A percentile compares a stretch with the other conserved stretches of the same genome.
phyloP scores from a whole-genome alignment of 2,329 filamentous ascomycete species.

The Botryotinia calthae region DNA sequence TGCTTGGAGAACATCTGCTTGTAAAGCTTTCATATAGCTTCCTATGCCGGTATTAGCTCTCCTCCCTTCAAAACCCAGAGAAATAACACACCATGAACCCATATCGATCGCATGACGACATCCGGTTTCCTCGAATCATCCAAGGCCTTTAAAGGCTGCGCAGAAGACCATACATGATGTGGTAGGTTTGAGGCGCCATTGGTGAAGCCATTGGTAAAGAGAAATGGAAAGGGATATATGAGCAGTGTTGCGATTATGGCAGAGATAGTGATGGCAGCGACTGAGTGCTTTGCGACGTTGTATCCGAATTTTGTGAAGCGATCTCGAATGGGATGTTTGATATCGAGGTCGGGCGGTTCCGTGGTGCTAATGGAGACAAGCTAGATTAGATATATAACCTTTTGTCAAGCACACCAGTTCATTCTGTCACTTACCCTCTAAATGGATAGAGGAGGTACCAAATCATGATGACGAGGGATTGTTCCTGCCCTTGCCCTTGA shows the following conservation, averaged over 20 bases:
- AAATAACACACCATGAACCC: slow-evolving; percentile 63
- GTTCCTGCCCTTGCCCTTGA: background rate
- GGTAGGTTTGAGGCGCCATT: slow-evolving; percentile 70
- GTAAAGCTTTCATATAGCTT: slow-evolving; percentile 73
- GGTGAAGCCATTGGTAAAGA: slow-evolving; percentile 69
- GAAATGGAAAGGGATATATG: slow-evolving; percentile 72
- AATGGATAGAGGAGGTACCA: slow-evolving; percentile 77
- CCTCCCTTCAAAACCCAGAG: background rate
- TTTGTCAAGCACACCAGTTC: background rate
- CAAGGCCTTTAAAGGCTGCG: slow-evolving; percentile 58
- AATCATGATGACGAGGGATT: slow-evolving; percentile 51
- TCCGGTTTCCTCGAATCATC: slow-evolving; percentile 53
- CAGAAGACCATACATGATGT: slow-evolving; percentile 78
- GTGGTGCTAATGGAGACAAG: slow-evolving; percentile 56
- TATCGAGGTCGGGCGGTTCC: slow-evolving; percentile 64
- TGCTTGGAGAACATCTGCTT: slow-evolving; percentile 60
- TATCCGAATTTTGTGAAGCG: slow-evolving; percentile 68
- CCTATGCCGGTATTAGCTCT: slow-evolving; percentile 30
- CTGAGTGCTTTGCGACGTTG: slow-evolving; percentile 69
- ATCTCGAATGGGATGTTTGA: slow-evolving; percentile 62
- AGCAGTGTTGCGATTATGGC: slow-evolving; percentile 67
- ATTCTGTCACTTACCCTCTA: slow-evolving; percentile 59
- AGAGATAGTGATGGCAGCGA: slow-evolving; percentile 71
- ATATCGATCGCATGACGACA: slow-evolving; percentile 78
- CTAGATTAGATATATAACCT: background rate